Percentiles rank a stretch among this genome's conserved stretches.
These are phyloP conservation scores for Vitis rotundifolia DNA, from an alignment of 164 flowering plant species.

Conservation along the genomic window DNA sequence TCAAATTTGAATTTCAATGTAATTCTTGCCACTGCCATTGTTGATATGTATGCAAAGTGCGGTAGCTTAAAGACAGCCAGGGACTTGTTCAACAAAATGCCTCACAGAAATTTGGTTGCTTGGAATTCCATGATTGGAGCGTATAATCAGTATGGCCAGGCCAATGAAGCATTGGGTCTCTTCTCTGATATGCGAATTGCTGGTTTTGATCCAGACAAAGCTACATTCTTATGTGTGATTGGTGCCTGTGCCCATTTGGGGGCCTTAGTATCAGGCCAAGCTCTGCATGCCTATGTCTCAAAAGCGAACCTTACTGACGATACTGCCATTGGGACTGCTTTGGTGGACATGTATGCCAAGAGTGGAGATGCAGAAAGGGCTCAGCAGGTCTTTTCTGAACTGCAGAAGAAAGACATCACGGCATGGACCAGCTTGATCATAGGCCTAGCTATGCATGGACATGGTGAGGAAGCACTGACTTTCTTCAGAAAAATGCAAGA, in stretches of 20 bases:
- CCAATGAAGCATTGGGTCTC: constrained; percentile 16
- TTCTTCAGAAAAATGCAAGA: constrained; percentile 25
- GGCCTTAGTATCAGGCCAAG: constrained; percentile 19
- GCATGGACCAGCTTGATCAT: constrained; percentile 40
- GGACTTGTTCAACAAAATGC: constrained; percentile 26
- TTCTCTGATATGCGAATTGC: constrained; percentile 17
- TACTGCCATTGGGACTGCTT: constrained; percentile 22
- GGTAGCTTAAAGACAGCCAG: constrained; percentile 22
- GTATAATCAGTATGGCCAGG: constrained; percentile 19
- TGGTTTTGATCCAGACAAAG: constrained; percentile 19
- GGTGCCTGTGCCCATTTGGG: constrained; percentile 25
- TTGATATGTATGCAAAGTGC: constrained; percentile 39
- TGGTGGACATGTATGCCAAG: constrained; percentile 39
- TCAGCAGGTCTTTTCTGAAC: constrained; percentile 14
- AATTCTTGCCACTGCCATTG: constrained; percentile 40
- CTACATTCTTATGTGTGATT: constrained; percentile 22
- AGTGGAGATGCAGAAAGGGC: constrained; percentile 24
- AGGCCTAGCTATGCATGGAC: constrained; percentile 33
- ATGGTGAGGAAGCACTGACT: constrained; percentile 21
- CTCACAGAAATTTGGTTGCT: constrained; percentile 24
- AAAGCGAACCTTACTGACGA: constrained; percentile 17
- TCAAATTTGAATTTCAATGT: constrained; percentile 21
- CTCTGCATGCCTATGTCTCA: constrained; percentile 18
- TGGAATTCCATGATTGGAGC: constrained; percentile 34
- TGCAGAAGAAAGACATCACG: constrained; percentile 28